Percentiles rank a stretch among this genome's conserved stretches.
Conservation (phyloP, 176 grass and related monocot genomes). For the Aegilops longissima region DNA sequence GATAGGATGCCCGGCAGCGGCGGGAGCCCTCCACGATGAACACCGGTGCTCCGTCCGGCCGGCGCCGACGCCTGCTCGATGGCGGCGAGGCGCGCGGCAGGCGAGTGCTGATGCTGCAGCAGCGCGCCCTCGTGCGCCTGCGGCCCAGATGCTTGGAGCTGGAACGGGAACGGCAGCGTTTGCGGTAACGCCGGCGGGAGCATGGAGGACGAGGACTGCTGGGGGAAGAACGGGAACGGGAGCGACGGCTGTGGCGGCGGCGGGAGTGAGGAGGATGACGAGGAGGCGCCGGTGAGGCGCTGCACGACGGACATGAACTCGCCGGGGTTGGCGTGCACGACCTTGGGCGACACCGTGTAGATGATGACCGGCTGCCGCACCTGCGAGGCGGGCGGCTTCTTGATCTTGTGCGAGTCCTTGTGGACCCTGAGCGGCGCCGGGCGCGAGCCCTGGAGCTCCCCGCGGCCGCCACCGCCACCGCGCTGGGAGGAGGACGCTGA, state of each 20-base stretch:
- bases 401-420: constrained; percentile 48
- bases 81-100: constrained; percentile 38
- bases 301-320: constrained; percentile 82
- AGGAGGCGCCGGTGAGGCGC: constrained; percentile 52
- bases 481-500: constrained; percentile 11
- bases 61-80: not conserved
- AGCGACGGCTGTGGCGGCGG: not conserved
- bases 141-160: not conserved
- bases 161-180: not conserved
- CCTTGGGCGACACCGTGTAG: constrained; percentile 62
- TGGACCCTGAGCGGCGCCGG: constrained; percentile 50
- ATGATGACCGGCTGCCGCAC: constrained; percentile 55
- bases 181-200: not conserved
- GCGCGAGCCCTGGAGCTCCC: constrained; percentile 56
- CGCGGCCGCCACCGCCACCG: not conserved
- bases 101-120: constrained; percentile 15
- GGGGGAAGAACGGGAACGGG: not conserved
- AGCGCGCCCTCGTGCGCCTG: not conserved
- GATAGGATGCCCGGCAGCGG: constrained; percentile 38
- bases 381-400: constrained; percentile 33
- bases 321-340: constrained; percentile 43
- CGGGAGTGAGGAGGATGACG: not conserved
- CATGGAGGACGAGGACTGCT: not conserved
- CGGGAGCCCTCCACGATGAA: not conserved
- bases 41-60: not conserved